phyloP scores from a whole-genome alignment of 2,329 filamentous ascomycete species.

The Aspergillus sergii region DNA sequence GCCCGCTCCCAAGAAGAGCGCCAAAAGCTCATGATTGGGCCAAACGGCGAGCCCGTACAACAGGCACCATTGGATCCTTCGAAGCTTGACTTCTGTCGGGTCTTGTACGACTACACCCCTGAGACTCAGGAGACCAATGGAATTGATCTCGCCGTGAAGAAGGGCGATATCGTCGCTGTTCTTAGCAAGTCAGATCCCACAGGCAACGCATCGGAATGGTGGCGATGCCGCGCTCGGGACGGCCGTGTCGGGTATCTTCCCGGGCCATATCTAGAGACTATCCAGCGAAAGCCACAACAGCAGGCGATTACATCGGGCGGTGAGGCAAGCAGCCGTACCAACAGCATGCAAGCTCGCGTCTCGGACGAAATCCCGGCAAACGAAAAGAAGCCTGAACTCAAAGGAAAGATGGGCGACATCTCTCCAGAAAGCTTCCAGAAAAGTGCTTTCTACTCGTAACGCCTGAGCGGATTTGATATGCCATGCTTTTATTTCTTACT shows the following conservation, averaged over 20 bases:
- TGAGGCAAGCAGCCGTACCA: slow-evolving; percentile 52
- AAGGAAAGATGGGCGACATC: slow-evolving; percentile 65
- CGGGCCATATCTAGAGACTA: slow-evolving; percentile 81
- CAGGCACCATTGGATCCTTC: slow-evolving; percentile 71
- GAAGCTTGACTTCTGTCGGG: slow-evolving; percentile 94
- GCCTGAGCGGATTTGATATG: background rate
- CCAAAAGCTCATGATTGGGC: slow-evolving; percentile 55
- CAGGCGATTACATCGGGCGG: slow-evolving; percentile 47
- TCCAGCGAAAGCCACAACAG: slow-evolving; percentile 58
- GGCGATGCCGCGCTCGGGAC: slow-evolving; percentile 88
- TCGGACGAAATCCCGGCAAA: slow-evolving; percentile 23
- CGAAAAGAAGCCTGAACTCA: slow-evolving; percentile 53
- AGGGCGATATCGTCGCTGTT: slow-evolving; percentile 93
- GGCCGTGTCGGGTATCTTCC: slow-evolving; percentile 91
- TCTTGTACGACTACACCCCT: slow-evolving; percentile 91
- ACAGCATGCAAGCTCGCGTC: slow-evolving; percentile 52
- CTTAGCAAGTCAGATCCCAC: slow-evolving; percentile 89
- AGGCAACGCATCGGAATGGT: slow-evolving; percentile 94
- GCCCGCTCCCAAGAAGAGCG: slow-evolving; percentile 79
- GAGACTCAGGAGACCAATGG: slow-evolving; percentile 66
- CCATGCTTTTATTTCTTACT: background rate
- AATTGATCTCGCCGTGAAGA: slow-evolving; percentile 88
- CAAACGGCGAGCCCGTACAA: slow-evolving; percentile 47
- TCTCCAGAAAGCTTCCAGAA: slow-evolving; percentile 72
- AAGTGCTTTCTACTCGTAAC: slow-evolving; percentile 67